phyloP scores from a whole-genome alignment of 139 green algal species.

The Asterochloris sp. region DNA sequence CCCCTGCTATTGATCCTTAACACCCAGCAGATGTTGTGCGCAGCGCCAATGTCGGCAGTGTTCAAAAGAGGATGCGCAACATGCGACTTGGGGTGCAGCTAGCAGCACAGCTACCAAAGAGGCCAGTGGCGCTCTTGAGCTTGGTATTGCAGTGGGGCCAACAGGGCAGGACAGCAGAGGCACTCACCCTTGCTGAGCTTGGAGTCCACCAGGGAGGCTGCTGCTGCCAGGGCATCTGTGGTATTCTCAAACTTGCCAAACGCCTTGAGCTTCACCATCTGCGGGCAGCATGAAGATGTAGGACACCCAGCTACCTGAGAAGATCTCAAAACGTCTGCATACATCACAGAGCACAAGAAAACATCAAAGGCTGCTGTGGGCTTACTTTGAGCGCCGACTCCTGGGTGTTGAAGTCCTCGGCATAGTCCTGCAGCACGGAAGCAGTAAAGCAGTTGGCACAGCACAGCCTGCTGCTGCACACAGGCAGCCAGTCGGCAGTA shows the following conservation, averaged over 20 bases:
- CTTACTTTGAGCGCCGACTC: constrained; percentile 84
- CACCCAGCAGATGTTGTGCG: no score
- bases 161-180: no score
- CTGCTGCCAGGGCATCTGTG: constrained; percentile 89
- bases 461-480: neutral
- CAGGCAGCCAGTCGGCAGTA: neutral
- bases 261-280: constrained; percentile 96
- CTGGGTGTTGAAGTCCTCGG: constrained; percentile 75
- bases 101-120: neutral
- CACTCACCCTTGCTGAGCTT: constrained; percentile 91
- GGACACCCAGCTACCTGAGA: neutral
- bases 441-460: neutral
- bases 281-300: constrained; percentile 7
- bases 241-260: constrained; percentile 99
- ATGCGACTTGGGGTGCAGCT: no score
- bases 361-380: neutral
- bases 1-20: no score
- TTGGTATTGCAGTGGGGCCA: neutral
- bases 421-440: constrained; percentile 40
- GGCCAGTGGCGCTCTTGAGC: neutral
- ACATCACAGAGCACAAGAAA: neutral
- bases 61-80: neutral
- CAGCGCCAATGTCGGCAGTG: no score
- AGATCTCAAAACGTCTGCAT: neutral
- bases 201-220: constrained; percentile 89